Conservation (phyloP, 805 yeast species). For the Metschnikowia baotianmanensis region DNA sequence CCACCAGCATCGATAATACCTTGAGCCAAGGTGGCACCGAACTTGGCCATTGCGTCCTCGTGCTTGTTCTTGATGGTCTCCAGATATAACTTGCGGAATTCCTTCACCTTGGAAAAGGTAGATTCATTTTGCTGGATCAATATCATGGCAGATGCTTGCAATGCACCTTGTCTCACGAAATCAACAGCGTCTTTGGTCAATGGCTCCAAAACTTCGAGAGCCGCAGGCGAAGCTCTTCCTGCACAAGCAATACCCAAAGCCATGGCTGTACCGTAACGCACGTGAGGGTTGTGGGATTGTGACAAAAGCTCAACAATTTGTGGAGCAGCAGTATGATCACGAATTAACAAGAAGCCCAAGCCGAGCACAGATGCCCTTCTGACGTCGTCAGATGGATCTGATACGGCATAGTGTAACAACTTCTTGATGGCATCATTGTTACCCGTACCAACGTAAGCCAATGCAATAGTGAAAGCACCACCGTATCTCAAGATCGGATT, state of each 20-base stretch:
- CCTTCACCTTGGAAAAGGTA: slow-evolving; percentile 73
- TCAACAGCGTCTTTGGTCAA: slow-evolving; percentile 92
- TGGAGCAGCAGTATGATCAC: slow-evolving; percentile 92
- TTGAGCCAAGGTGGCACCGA: slow-evolving; percentile 95
- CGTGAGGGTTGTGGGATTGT: slow-evolving; percentile 96
- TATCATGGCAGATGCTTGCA: slow-evolving; percentile 88
- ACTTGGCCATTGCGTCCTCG: slow-evolving; percentile 95
- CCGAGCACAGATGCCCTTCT: slow-evolving; percentile 94
- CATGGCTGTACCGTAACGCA: slow-evolving; percentile 96
- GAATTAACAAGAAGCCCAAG: slow-evolving; percentile 84
- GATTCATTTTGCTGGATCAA: slow-evolving; percentile 85
- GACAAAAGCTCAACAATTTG: slow-evolving; percentile 89
- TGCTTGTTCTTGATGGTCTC: slow-evolving; percentile 81
- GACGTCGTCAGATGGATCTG: slow-evolving; percentile 94
- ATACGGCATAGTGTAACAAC: slow-evolving; percentile 88
- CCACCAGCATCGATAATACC: slow-evolving; percentile 99
- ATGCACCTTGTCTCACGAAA: slow-evolving; percentile 97
- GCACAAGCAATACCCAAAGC: slow-evolving; percentile 98
- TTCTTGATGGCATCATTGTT: slow-evolving; percentile 82
- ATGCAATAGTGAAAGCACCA: slow-evolving; percentile 89
- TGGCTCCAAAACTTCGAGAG: slow-evolving; percentile 90
- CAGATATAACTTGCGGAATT: slow-evolving; percentile 70
- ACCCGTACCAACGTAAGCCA: slow-evolving; percentile 97
- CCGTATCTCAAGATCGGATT: slow-evolving; percentile 89
- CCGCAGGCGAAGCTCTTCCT: slow-evolving; percentile 84